phyloP scores from a whole-genome alignment of 371 early-diverging fungal species.

The Mucor sp. region DNA sequence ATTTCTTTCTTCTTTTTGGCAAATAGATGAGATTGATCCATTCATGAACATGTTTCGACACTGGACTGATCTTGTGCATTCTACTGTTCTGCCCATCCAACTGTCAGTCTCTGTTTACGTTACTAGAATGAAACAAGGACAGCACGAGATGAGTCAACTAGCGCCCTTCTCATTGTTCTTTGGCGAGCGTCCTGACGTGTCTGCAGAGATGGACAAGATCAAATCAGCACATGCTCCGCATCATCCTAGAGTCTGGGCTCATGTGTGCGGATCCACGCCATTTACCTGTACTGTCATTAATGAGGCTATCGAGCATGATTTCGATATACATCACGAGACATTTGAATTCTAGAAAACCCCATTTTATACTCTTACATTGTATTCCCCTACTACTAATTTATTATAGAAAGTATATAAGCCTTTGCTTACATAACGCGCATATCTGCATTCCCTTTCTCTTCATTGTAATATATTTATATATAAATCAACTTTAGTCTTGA shows the following conservation, averaged over 20 bases:
- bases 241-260: slow-evolving; percentile 34
- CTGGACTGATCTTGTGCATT: slow-evolving; percentile 25
- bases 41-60: slow-evolving; percentile 38
- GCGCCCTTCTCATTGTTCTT: slow-evolving; percentile 14
- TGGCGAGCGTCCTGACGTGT: slow-evolving; percentile 32
- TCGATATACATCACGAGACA: slow-evolving; percentile 42
- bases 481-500: too few relatives aligned
- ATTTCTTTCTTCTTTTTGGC: neutral
- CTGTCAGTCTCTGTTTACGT: slow-evolving; percentile 35
- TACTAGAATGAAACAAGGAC: slow-evolving; percentile 32
- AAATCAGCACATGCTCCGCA: slow-evolving; percentile 10
- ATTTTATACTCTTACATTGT: neutral
- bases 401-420: neutral
- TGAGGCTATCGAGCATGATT: slow-evolving; percentile 30
- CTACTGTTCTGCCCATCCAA: slow-evolving; percentile 24
- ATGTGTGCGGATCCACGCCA: slow-evolving; percentile 39
- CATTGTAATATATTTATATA: neutral
- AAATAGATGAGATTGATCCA: slow-evolving; percentile 33
- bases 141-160: slow-evolving; percentile 15
- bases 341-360: slow-evolving; percentile 39
- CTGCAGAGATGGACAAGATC: slow-evolving; percentile 27
- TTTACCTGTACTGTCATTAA: slow-evolving; percentile 42
- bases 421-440: neutral
- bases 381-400: neutral
- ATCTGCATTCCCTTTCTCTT: neutral